phyloP scores from a whole-genome alignment of 495 filamentous ascomycete species.

The Pseudoneurospora amorphoporcata region DNA sequence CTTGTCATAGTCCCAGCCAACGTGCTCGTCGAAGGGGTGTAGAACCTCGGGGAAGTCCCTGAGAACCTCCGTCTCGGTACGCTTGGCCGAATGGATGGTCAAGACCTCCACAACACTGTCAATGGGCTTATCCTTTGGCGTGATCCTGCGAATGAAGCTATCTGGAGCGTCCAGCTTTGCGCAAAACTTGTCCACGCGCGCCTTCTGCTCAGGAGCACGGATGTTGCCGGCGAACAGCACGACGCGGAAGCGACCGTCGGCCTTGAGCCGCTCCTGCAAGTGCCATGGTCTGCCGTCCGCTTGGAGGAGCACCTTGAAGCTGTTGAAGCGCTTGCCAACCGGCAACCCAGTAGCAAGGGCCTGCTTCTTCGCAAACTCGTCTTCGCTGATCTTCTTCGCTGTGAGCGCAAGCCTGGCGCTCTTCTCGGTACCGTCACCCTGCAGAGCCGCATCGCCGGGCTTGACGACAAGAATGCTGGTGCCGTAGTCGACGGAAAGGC shows the following conservation, averaged over 20 bases:
- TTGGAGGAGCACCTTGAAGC: conserved; percentile 48
- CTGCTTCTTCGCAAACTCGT: conserved; percentile 16
- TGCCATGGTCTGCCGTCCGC: conserved; percentile 50
- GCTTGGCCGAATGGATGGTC: conserved; percentile 44
- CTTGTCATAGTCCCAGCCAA: conserved; percentile 56
- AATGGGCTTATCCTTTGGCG: conserved; percentile 27
- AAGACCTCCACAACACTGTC: conserved; percentile 47
- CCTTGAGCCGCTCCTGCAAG: conserved; percentile 31
- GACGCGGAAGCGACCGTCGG: conserved; percentile 55
- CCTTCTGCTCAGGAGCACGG: conserved; percentile 26
- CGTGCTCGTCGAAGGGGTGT: conserved; percentile 45
- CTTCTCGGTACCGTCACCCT: conserved; percentile 42
- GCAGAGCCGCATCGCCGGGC: conserved; percentile 4
- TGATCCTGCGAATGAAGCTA: conserved; percentile 33
- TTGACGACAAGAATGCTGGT: conserved; percentile 22
- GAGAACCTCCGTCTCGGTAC: conserved; percentile 37
- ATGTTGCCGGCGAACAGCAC: conserved; percentile 58
- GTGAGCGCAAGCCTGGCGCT: neutral
- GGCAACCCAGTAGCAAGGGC: conserved; percentile 10
- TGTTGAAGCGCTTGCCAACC: conserved; percentile 41
- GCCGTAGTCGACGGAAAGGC: conserved; percentile 25
- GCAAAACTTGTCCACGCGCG: conserved; percentile 37
- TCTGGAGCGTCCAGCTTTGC: conserved; percentile 22
- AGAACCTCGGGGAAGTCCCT: conserved; percentile 46
- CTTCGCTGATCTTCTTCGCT: neutral